phyloP scores from a whole-genome alignment of 2,329 filamentous ascomycete genomes.

The Cercospora beticola region DNA sequence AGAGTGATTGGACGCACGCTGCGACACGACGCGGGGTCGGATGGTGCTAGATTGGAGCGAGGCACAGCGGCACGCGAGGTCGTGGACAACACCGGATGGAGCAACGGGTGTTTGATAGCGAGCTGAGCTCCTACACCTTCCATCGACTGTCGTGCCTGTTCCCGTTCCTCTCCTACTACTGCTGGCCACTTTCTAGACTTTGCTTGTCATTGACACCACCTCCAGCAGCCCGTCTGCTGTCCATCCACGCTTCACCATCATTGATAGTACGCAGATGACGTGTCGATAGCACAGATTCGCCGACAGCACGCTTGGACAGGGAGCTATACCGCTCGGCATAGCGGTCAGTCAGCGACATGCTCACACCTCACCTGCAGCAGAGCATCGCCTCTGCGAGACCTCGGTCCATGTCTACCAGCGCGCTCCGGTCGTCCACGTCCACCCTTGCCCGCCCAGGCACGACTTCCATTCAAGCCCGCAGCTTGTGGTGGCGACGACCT shows the following conservation, averaged over 20 bases:
- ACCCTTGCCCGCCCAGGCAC: constrained; percentile 19
- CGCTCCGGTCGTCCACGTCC: constrained; percentile 20
- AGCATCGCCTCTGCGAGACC: constrained; percentile 19
- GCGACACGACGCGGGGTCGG: not conserved
- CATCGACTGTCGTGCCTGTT: not conserved
- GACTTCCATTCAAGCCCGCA: constrained; percentile 21
- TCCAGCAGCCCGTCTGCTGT: not conserved
- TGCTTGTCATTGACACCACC: not conserved
- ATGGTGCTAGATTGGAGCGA: constrained; percentile 1
- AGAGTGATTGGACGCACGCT: not conserved
- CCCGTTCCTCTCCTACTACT: not conserved
- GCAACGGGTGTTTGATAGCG: not conserved
- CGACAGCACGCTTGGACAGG: not conserved
- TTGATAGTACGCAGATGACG: constrained; percentile 6
- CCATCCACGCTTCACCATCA: not conserved
- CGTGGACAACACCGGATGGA: constrained; percentile 1
- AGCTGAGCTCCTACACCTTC: not conserved
- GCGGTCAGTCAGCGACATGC: constrained; percentile 22
- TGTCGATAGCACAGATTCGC: constrained; percentile 3
- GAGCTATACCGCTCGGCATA: constrained; percentile 3
- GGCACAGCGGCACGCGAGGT: not conserved
- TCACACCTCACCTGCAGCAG: constrained; percentile 31
- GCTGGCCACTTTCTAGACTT: not conserved
- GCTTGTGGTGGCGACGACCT: constrained; percentile 31
- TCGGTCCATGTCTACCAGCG: constrained; percentile 20